phyloP scores from a whole-genome alignment of 208 protist species.

The Crithidia brevicula region DNA sequence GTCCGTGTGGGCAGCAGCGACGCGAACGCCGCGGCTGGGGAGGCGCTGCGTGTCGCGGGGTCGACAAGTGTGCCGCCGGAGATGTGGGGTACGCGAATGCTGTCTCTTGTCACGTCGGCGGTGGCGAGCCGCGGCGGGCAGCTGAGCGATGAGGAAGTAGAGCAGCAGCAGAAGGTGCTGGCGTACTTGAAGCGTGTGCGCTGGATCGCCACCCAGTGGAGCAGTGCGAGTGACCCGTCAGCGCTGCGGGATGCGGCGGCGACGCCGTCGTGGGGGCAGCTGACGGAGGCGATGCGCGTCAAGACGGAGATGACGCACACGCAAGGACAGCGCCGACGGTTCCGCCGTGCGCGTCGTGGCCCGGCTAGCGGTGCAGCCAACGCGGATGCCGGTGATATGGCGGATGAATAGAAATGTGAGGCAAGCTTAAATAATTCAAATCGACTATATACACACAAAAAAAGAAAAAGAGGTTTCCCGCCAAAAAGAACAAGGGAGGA shows the following conservation, averaged over 20 bases:
- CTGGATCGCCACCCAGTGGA: slow-evolving; percentile 62
- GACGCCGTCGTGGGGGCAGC: slow-evolving; percentile 40
- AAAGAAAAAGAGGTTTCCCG: no score
- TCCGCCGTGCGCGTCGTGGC: slow-evolving; percentile 45
- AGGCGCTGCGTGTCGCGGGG: background rate
- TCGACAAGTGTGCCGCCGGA: slow-evolving; percentile 5
- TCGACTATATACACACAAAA: no score
- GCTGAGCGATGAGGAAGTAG: slow-evolving; percentile 21
- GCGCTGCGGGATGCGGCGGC: slow-evolving; percentile 15
- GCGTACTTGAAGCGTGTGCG: slow-evolving; percentile 67
- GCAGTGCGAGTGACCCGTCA: slow-evolving; percentile 11
- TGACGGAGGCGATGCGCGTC: slow-evolving; percentile 54
- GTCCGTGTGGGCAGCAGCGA: slow-evolving; percentile 4
- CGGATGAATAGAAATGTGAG: background rate
- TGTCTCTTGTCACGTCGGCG: slow-evolving; percentile 23
- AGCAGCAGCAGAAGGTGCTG: slow-evolving; percentile 41
- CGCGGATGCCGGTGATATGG: slow-evolving; percentile 14
- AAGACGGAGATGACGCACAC: slow-evolving; percentile 56
- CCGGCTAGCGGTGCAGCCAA: slow-evolving; percentile 4
- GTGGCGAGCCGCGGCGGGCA: background rate
- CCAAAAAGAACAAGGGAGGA: no score
- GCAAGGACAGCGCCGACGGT: slow-evolving; percentile 46
- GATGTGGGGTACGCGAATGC: slow-evolving; percentile 30
- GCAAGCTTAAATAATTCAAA: background rate
- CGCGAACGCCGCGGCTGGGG: background rate